Conservation (phyloP, 2,329 filamentous ascomycete species). For the Neoarthrinium moseri region DNA sequence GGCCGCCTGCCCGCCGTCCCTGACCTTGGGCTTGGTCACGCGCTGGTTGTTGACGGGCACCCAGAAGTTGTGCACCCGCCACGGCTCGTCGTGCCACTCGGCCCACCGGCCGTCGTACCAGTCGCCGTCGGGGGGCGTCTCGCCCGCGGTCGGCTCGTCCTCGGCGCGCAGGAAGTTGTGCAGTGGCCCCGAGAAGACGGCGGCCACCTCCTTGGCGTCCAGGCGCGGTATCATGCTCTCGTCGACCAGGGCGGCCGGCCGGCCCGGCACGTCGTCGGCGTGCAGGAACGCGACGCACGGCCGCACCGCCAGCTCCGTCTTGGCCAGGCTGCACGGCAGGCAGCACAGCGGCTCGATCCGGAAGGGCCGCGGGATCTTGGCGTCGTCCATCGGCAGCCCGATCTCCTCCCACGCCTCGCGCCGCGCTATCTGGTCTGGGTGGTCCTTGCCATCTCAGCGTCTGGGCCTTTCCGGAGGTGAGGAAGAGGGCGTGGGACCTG, state of each 20-base stretch:
- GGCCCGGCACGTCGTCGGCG: constrained; percentile 43
- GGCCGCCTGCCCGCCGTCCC: constrained; percentile 22
- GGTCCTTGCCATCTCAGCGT: too few species aligned
- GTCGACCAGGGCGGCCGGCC: constrained; percentile 51
- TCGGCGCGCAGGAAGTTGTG: constrained; percentile 70
- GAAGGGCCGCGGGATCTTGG: constrained; percentile 72
- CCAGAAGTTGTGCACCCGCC: constrained; percentile 89
- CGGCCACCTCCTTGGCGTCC: constrained; percentile 88
- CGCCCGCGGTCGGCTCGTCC: constrained; percentile 48
- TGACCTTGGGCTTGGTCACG: constrained; percentile 57
- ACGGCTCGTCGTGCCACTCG: constrained; percentile 73
- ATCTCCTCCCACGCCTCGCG: constrained; percentile 94
- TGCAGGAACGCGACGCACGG: constrained; percentile 79
- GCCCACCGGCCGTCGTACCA: constrained; percentile 90
- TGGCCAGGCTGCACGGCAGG: constrained; percentile 73
- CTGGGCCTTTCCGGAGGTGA: too few species aligned
- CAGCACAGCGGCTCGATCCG: constrained; percentile 84
- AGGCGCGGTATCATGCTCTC: constrained; percentile 75
- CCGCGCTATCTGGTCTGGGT: constrained; percentile 73
- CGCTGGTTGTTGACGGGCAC: constrained; percentile 74
- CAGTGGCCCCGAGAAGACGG: constrained; percentile 88
- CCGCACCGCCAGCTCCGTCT: constrained; percentile 70
- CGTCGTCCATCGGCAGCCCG: constrained; percentile 73
- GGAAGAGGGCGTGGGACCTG: too few species aligned
- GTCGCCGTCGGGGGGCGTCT: constrained; percentile 47